Base-by-base conservation (phyloP, 2,329 filamentous ascomycete species). In the Alternaria tenuissima region DNA sequence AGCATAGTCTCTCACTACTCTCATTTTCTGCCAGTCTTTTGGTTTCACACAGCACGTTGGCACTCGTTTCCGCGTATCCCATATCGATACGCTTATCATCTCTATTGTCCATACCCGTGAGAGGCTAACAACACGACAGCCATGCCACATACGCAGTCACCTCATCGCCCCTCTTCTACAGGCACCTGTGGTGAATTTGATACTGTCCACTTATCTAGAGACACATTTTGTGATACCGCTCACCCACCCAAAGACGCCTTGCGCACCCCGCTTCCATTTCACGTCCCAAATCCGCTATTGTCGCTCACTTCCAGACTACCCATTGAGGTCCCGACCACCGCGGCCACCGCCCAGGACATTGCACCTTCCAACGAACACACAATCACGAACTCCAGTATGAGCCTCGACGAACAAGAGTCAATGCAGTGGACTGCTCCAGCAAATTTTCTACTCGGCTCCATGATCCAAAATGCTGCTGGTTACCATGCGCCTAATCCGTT, bases 31-130 rank as follows among this genome's bases (percentile, higher is more conserved):
- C 68, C 68, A 71, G 48, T 69, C 61, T 59, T 58, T 42, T 63
- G 59, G 71, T 78, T 64, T 67, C 62, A 78, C 76, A 57, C 65
- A 49, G 44, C 52, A 57, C 65, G 72, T 64, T 78, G 75, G 71
- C 72, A 70, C 56, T 61, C 61, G 53, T 57, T 66, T 62, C 63
- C 59, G 57, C 58, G 52, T 65, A 55, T 59, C 65, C 44, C 49
- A 48, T 52, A 49, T 59, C 61, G 51, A 71, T 65, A 72, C 66
- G 55, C 57, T 66, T 64, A 42, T 47, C 48, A 28, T 46, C 55
- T 54, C 51, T 55, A 48, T 49, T 52, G 28, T 56, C 53, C 28
- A 63, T 60, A 26, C 67, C 64, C 52, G 66, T 67, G 60, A 67
- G 62, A 65, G 57, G 41, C 36, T 67, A 66, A 68, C 72, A 72